These are phyloP conservation scores for Endotrypanum monterogeii DNA, from an alignment of 208 protist genomes.

Conservation along the genomic window DNA sequence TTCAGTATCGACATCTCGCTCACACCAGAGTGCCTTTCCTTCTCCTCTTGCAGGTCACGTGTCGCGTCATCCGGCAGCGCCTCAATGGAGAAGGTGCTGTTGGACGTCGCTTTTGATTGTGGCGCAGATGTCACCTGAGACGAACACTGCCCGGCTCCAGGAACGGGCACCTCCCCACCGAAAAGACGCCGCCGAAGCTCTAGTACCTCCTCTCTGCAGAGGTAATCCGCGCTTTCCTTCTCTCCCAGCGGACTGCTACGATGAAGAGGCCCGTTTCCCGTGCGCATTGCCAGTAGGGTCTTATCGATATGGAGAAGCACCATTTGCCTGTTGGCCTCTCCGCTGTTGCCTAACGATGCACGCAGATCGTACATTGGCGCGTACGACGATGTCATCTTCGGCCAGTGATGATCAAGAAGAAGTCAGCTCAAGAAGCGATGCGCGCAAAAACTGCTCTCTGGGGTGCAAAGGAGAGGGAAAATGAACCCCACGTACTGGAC, in stretches of 20 bases:
- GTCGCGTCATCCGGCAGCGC: background rate
- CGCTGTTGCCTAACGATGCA: background rate
- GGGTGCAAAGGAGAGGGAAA: background rate
- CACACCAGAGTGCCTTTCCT: constrained; percentile 23
- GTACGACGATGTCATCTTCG: background rate
- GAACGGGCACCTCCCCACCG: constrained; percentile 22
- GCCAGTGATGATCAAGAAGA: background rate
- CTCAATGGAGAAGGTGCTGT: background rate
- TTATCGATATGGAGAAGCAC: constrained; percentile 35
- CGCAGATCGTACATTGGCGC: background rate
- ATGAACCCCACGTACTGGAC: too few species aligned
- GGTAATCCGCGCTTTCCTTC: constrained; percentile 10
- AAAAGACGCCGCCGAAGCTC: constrained; percentile 32
- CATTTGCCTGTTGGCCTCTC: constrained; percentile 33
- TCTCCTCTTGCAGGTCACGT: background rate
- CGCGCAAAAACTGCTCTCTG: background rate
- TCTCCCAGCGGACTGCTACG: constrained; percentile 6
- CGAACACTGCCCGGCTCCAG: constrained; percentile 6
- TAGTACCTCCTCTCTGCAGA: constrained; percentile 4
- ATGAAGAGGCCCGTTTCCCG: constrained; percentile 12
- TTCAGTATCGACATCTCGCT: constrained; percentile 58
- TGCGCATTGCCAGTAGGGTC: constrained; percentile 28
- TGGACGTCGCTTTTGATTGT: background rate
- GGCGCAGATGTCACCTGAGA: constrained; percentile 2
- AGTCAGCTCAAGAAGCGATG: background rate